These are phyloP conservation scores for Ceriops decandra DNA, from an alignment of 345 rosid species.

Conservation along the genomic window DNA sequence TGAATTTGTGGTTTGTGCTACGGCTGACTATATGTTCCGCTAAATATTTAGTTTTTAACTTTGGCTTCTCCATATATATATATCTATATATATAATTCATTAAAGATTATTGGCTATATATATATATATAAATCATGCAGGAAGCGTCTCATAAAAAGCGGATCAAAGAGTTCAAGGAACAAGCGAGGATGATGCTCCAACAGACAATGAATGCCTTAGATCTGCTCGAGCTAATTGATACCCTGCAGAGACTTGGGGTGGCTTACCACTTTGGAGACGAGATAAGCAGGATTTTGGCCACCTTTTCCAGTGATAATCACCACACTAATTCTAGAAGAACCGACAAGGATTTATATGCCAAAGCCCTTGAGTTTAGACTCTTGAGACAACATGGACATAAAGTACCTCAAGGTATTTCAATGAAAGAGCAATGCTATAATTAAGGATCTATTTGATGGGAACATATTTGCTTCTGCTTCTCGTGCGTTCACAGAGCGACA, in stretches of 20 bases:
- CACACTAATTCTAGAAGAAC: too few species aligned
- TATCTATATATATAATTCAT: too few species aligned
- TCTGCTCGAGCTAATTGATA: slow-evolving; percentile 13
- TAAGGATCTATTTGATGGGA: background rate
- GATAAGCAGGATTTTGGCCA: background rate
- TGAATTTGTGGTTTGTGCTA: background rate
- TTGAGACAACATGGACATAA: slow-evolving; percentile 1
- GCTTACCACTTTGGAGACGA: slow-evolving; percentile 7
- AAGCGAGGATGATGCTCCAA: slow-evolving; percentile 9
- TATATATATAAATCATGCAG: background rate
- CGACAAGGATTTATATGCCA: background rate
- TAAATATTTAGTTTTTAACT: too few species aligned
- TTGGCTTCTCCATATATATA: too few species aligned
- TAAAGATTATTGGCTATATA: too few species aligned
- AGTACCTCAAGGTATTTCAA: slow-evolving; percentile 2
- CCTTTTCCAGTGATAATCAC: background rate
- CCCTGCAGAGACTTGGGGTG: slow-evolving; percentile 15
- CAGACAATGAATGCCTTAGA: background rate
- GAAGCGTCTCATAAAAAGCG: background rate
- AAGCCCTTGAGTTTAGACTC: slow-evolving; percentile 11
- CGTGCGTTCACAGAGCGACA: background rate
- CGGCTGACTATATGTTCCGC: background rate
- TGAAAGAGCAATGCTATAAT: background rate
- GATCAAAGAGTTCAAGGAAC: background rate
- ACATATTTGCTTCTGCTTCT: background rate